Percentiles rank a stretch among this genome's conserved stretches.
These are phyloP conservation scores for Pyrenula aspistea DNA, from an alignment of 495 filamentous ascomycete species.

Conservation along the genomic window DNA sequence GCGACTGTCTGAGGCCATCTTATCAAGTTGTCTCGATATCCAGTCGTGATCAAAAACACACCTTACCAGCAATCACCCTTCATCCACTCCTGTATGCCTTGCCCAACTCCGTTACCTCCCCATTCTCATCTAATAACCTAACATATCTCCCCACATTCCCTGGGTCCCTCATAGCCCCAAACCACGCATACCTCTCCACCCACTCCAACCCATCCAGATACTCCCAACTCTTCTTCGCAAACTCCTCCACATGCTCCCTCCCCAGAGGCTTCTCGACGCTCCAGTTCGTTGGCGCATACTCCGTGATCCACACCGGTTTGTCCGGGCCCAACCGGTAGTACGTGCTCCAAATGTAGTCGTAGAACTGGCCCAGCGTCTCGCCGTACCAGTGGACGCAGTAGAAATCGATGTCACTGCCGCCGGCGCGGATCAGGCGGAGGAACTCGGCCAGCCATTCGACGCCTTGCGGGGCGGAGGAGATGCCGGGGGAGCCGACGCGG, in stretches of 20 bases:
- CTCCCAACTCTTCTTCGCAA: not conserved
- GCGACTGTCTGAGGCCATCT: too few species aligned
- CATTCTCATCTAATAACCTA: not conserved
- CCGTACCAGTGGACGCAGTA: not conserved
- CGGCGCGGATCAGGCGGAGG: not conserved
- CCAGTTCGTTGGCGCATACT: not conserved
- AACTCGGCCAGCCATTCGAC: not conserved
- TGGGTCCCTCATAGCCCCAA: not conserved
- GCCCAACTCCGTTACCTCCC: not conserved
- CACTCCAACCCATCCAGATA: not conserved
- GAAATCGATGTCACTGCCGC: not conserved
- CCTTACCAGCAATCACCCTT: too few species aligned
- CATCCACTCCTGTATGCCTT: not conserved
- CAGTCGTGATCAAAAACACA: too few species aligned
- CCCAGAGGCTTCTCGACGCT: not conserved
- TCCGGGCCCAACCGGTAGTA: not conserved
- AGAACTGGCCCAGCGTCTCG: not conserved
- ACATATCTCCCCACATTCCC: not conserved
- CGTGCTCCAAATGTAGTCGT: not conserved
- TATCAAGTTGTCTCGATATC: too few species aligned
- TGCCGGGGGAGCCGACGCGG: not conserved
- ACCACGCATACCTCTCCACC: not conserved
- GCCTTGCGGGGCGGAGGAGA: not conserved
- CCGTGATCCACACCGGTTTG: not conserved
- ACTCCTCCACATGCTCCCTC: not conserved